Conservation (phyloP, 805 yeast species). For the Isabelozyma gotoi region DNA sequence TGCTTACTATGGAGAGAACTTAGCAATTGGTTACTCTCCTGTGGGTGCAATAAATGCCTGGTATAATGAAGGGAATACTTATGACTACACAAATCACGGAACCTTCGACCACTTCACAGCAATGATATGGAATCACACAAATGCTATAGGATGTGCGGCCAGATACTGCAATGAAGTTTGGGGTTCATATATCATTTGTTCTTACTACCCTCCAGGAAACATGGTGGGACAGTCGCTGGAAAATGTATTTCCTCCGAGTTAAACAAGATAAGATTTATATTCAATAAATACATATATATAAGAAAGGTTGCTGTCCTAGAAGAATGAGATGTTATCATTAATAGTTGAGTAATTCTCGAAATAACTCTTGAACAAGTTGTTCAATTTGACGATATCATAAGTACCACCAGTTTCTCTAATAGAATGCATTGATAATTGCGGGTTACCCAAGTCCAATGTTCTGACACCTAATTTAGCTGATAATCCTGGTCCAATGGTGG, state of each 20-base stretch:
- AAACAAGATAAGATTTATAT: constrained; percentile 1
- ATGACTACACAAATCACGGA: constrained; percentile 23
- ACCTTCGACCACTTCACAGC: constrained; percentile 40
- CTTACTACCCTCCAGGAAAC: constrained; percentile 34
- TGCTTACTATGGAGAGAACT: constrained; percentile 34
- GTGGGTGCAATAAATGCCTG: constrained; percentile 37
- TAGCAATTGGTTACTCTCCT: constrained; percentile 37
- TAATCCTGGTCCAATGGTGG: constrained; percentile 93
- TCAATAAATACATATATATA: neutral
- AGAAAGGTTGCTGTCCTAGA: neutral
- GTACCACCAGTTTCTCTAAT: constrained; percentile 90
- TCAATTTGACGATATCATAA: constrained; percentile 64
- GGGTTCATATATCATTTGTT: constrained; percentile 39
- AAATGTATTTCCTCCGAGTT: constrained; percentile 23
- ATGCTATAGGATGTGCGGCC: constrained; percentile 33
- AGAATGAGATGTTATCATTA: neutral
- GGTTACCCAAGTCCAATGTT: constrained; percentile 87
- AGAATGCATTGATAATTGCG: constrained; percentile 91
- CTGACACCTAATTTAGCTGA: constrained; percentile 85
- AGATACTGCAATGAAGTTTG: constrained; percentile 30
- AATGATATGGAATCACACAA: constrained; percentile 34
- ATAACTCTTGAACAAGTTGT: constrained; percentile 60
- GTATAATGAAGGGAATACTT: constrained; percentile 35
- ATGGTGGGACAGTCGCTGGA: constrained; percentile 20
- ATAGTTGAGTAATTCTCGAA: constrained; percentile 38